Evolutionary conservation across 2,329 filamentous ascomycete genomes (phyloP).

Genomic region (Fusarium sp.): DNA sequence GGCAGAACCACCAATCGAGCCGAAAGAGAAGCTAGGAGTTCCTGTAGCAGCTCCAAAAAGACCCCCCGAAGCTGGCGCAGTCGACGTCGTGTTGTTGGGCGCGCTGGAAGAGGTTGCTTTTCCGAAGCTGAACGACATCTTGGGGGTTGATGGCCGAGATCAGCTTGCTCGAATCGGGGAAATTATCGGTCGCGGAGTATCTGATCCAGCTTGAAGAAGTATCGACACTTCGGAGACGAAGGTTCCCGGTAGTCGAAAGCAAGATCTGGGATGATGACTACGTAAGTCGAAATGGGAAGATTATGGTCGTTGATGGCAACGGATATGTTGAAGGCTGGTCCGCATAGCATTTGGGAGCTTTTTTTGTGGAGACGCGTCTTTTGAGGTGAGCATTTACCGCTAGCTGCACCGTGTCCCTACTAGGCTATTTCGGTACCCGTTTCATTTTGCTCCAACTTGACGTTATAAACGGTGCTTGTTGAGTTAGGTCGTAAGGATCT

Average conservation of each 20-base stretch:
- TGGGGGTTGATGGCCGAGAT: slow-evolving; percentile 34
- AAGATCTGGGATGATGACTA: slow-evolving; percentile 15
- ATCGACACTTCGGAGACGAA: slow-evolving; percentile 9
- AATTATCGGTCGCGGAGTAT: slow-evolving; percentile 28
- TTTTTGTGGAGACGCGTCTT: slow-evolving; percentile 42
- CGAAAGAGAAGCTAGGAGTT: slow-evolving; percentile 58
- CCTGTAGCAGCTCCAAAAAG: slow-evolving; percentile 55
- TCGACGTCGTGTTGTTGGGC: slow-evolving; percentile 49
- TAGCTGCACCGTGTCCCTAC: slow-evolving; percentile 11
- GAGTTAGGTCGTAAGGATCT: slow-evolving; percentile 5
- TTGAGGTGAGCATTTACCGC: slow-evolving; percentile 23
- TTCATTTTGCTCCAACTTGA: neutral
- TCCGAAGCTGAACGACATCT: slow-evolving; percentile 57
- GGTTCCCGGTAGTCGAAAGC: slow-evolving; percentile 6
- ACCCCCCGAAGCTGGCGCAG: slow-evolving; percentile 55
- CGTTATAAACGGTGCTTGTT: slow-evolving; percentile 28
- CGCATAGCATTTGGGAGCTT: slow-evolving; percentile 43
- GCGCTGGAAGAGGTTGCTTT: slow-evolving; percentile 50
- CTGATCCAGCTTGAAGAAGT: neutral
- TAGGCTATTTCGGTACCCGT: slow-evolving; percentile 7
- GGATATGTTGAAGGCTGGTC: slow-evolving; percentile 27
- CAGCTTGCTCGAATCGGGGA: slow-evolving; percentile 34
- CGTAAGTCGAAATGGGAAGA: slow-evolving; percentile 30
- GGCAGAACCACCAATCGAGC: slow-evolving; percentile 42
- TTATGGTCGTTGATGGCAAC: slow-evolving; percentile 42